A percentile compares a stretch with the other conserved stretches of the same genome.
phyloP scores from a whole-genome alignment of 441 rosid genomes.

The Rhodomyrtus psidioides region DNA sequence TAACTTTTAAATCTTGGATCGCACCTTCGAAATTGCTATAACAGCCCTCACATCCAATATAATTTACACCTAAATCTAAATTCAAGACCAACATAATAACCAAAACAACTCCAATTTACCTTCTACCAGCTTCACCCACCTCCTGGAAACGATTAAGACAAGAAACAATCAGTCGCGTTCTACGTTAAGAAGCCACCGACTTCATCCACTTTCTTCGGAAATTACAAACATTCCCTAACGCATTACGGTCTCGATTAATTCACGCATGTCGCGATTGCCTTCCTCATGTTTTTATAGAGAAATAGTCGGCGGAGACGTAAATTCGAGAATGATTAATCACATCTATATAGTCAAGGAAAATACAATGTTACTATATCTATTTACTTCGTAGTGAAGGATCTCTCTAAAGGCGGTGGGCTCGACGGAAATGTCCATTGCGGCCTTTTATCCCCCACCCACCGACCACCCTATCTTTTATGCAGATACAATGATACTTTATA shows the following conservation, averaged over 20 bases:
- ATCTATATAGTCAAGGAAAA: background rate
- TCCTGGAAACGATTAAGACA: background rate
- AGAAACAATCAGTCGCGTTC: background rate
- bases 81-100: background rate
- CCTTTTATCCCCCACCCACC: background rate
- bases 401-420: background rate
- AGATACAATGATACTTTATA: background rate
- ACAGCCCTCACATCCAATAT: background rate
- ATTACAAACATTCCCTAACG: fast-evolving
- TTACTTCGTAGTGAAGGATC: background rate
- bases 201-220: background rate
- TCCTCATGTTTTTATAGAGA: fast-evolving
- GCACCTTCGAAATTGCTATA: background rate
- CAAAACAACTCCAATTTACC: background rate
- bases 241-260: background rate
- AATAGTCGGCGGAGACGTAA: background rate
- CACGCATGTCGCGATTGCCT: fast-evolving
- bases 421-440: fast-evolving
- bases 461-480: background rate
- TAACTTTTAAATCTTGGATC: background rate
- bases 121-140: background rate
- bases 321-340: background rate
- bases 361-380: no score
- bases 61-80: background rate
- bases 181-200: background rate